phyloP scores from a whole-genome alignment of 805 yeast genomes.

The Ogataea neopini region DNA sequence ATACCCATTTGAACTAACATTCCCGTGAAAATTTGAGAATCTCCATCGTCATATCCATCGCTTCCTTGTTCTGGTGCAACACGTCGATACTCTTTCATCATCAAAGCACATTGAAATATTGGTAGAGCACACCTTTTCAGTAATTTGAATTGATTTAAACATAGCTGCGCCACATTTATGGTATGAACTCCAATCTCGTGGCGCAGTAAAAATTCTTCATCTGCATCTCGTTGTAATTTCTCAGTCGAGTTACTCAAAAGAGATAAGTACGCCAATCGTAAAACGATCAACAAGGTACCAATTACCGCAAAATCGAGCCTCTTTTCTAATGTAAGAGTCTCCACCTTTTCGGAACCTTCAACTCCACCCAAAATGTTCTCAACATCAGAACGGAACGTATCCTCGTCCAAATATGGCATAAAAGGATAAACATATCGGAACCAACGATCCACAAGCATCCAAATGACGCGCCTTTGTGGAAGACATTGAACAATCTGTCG shows the following conservation, averaged over 20 bases:
- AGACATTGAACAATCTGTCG: slow-evolving; percentile 38
- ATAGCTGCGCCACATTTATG: slow-evolving; percentile 51
- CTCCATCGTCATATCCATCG: slow-evolving; percentile 58
- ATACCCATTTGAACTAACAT: slow-evolving; percentile 66
- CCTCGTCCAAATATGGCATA: slow-evolving; percentile 47
- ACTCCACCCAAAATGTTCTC: slow-evolving; percentile 38
- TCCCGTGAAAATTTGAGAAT: slow-evolving; percentile 54
- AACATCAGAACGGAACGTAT: slow-evolving; percentile 35
- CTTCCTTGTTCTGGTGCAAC: slow-evolving; percentile 56
- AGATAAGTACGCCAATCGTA: slow-evolving; percentile 46
- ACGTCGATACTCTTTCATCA: slow-evolving; percentile 50
- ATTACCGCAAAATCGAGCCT: slow-evolving; percentile 49
- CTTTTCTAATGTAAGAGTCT: slow-evolving; percentile 37
- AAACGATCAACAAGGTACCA: slow-evolving; percentile 46
- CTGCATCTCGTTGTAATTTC: slow-evolving; percentile 30
- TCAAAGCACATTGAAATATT: slow-evolving; percentile 54
- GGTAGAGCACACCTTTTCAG: slow-evolving; percentile 49
- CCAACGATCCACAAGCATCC: slow-evolving; percentile 47
- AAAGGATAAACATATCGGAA: slow-evolving; percentile 49
- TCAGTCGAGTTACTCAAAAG: slow-evolving; percentile 33
- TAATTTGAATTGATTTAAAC: slow-evolving; percentile 56
- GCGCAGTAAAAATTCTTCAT: slow-evolving; percentile 39
- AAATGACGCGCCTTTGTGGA: slow-evolving; percentile 45
- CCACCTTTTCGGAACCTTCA: slow-evolving; percentile 16
- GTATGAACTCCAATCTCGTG: slow-evolving; percentile 48